Base-by-base conservation (phyloP, 768 basidiomycete species). In the Lentinula sp. region DNA sequence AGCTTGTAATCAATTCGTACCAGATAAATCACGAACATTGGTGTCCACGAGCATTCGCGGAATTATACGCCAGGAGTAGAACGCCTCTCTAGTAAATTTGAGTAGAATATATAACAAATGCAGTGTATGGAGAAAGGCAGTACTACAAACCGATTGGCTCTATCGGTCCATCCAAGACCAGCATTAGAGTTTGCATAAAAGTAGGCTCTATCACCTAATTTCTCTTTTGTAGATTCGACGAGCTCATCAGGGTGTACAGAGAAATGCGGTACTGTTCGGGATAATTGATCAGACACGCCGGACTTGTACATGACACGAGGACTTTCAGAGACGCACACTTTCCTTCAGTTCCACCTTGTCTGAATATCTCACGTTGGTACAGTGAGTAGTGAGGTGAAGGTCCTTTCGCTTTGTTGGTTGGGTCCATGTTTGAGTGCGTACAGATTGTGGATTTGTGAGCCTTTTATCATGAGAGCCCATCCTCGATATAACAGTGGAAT, bases 31-130 rank as follows among this genome's bases (percentile, higher is more conserved):
- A n/a, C 82, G 75, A 0, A 72, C 74, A 61, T 74, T 79, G 0
- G 76, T 79, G 63, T 85, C 79, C 8, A 82, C 79, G n/a, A 85
- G 77, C 74, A 83, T 74, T 10, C 81, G 77, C 8, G 84, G 84
- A 20, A 85, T 70, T 63, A 87, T 83, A 43, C 77, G 75, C 79
- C 81, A 84, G 16, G 74, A 71, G 61, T 81, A 79, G 66, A 84
- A 80, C 0, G 84, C 82, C 63, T 81, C 79, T 50, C 79, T 74
- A 61, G 16, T 8, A 16, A 48, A 58, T 13, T 43, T 20, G 43
- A 13, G 32, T 4, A 10, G 36, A 50, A 28, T 28, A 28, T 33
- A 9, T 1, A 23, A 6, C 4, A 6, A 23, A 55, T n/a, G 36
- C n/a, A 12, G 3, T 6, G 39, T 28, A 20, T 45, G 28, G 10